These are phyloP conservation scores for Lophiotrema nucula DNA, from an alignment of 495 filamentous ascomycete species.

Conservation along the genomic window DNA sequence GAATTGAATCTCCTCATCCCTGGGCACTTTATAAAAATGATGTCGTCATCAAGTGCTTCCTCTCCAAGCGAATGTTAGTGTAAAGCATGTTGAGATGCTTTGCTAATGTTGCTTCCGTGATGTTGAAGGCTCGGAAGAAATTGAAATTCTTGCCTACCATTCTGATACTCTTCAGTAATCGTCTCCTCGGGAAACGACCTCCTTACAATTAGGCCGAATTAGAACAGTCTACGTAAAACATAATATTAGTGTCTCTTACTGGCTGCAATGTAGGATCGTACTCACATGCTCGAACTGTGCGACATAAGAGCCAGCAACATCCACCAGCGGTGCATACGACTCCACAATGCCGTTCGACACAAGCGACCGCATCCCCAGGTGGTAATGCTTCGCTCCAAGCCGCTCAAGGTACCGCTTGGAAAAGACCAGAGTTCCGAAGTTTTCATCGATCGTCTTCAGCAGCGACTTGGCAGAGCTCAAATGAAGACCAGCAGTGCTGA, in stretches of 20 bases:
- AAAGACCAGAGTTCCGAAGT: slow-evolving; percentile 86
- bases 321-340: slow-evolving; percentile 52
- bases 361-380: slow-evolving; percentile 59
- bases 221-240: slow-evolving; percentile 45
- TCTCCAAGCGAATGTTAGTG: too few relatives aligned
- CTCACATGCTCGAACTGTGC: slow-evolving; percentile 59
- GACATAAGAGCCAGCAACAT: slow-evolving; percentile 56
- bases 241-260: slow-evolving; percentile 15
- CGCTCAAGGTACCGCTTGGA: slow-evolving; percentile 84
- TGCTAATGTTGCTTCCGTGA: too few relatives aligned
- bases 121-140: too few relatives aligned
- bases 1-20: too few relatives aligned
- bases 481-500: slow-evolving; percentile 55
- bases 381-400: slow-evolving; percentile 82
- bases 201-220: slow-evolving; percentile 49
- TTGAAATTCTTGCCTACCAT: too few relatives aligned
- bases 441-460: slow-evolving; percentile 83
- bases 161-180: too few relatives aligned
- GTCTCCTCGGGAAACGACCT: slow-evolving; percentile 52
- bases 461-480: slow-evolving; percentile 73
- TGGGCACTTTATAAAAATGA: too few relatives aligned
- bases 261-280: slow-evolving; percentile 37
- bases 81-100: too few relatives aligned
- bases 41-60: too few relatives aligned
- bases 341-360: slow-evolving; percentile 56